These are phyloP conservation scores for Penicillium concentricum DNA, from an alignment of 2,329 filamentous ascomycete genomes.

Conservation along the genomic window DNA sequence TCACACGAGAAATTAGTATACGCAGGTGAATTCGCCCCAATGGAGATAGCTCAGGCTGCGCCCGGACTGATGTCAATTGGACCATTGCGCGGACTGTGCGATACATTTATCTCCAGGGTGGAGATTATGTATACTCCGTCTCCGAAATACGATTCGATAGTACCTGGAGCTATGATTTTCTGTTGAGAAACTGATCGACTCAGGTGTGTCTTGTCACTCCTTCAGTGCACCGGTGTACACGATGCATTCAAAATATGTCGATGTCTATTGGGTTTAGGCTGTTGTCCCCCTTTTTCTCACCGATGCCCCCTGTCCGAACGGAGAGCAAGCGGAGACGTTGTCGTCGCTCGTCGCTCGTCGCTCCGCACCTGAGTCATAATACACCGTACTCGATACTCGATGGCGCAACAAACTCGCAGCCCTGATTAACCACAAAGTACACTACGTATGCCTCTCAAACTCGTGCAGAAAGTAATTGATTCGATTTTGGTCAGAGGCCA, in stretches of 20 bases:
- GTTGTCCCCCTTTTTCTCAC: neutral
- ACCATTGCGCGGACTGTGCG: neutral
- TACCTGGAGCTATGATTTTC: neutral
- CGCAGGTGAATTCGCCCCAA: neutral
- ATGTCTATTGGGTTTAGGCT: neutral
- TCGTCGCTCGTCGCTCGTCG: too few species aligned
- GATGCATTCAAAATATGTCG: neutral
- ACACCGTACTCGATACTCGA: neutral
- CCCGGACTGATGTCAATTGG: neutral
- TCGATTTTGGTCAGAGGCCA: constrained; percentile 19
- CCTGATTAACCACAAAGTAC: neutral
- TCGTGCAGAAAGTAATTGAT: constrained; percentile 14
- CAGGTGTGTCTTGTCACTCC: neutral
- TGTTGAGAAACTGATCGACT: neutral
- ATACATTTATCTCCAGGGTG: neutral
- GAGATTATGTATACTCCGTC: neutral
- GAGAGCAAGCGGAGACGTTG: neutral
- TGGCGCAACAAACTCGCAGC: neutral
- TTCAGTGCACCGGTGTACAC: neutral
- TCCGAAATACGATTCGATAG: neutral
- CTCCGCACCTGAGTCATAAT: neutral
- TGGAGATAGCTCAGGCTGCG: neutral
- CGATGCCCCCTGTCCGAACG: neutral
- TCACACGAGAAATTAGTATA: neutral
- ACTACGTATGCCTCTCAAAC: neutral